phyloP scores from a whole-genome alignment of 495 filamentous ascomycete species.

The Neurospora terricola region DNA sequence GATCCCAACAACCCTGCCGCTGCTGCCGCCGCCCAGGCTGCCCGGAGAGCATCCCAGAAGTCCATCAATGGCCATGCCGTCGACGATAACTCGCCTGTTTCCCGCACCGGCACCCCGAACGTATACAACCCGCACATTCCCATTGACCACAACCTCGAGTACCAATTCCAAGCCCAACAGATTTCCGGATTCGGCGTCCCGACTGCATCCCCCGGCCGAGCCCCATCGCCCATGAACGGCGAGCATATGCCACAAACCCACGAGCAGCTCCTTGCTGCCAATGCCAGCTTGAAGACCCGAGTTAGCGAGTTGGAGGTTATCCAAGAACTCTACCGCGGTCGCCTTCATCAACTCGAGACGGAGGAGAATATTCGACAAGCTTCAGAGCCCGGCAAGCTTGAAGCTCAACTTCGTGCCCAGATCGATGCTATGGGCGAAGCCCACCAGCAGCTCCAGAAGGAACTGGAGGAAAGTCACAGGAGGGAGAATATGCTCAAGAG shows the following conservation, averaged over 20 bases:
- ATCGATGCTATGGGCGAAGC: constrained; percentile 33
- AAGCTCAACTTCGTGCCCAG: constrained; percentile 30
- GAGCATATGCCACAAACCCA: constrained; percentile 70
- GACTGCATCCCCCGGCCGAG: constrained; percentile 57
- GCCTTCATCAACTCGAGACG: constrained; percentile 76
- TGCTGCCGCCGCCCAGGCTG: constrained; percentile 22
- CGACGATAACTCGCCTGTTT: constrained; percentile 75
- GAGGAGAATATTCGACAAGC: constrained; percentile 51
- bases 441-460: constrained; percentile 40
- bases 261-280: constrained; percentile 65
- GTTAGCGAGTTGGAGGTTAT: constrained; percentile 93
- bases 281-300: constrained; percentile 76
- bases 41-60: constrained; percentile 60
- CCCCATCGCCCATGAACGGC: constrained; percentile 57
- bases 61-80: constrained; percentile 63
- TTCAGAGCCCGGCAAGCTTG: constrained; percentile 45
- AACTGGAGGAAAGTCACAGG: constrained; percentile 63
- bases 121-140: constrained; percentile 48
- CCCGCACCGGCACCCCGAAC: constrained; percentile 74
- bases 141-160: constrained; percentile 63
- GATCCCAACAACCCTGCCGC: constrained; percentile 32
- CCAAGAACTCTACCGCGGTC: constrained; percentile 84
- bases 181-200: constrained; percentile 36
- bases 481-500: constrained; percentile 77
- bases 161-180: constrained; percentile 44